Base-by-base conservation (phyloP, 169 alveolate species). In the Condylostoma magnum region DNA sequence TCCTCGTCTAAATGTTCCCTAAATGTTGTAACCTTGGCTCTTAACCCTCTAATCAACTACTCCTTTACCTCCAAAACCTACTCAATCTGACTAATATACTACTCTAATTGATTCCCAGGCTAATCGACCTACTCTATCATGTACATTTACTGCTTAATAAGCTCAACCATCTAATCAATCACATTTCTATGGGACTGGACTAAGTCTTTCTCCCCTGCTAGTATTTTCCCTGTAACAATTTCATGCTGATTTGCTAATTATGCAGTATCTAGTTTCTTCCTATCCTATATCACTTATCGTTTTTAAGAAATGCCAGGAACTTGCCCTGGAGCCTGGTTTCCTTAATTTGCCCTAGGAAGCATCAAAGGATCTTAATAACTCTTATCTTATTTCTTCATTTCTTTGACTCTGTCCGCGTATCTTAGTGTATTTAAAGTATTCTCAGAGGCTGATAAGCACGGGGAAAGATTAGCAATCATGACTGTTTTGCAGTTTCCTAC, bases 401-500 rank as follows among this genome's bases (percentile, higher is more conserved):
- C 96, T 73, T 91, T 91, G 1, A 91, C 95, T 80, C 96, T 77
- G 72, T 86, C 96, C 18, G 96, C 96, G 65, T 91, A 91, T 46
- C 96, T 52, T 28, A 91, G 79, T 15, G 96, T 87, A 55, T 91
- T 91, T 30, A 91, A 65, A 22, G 94, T 85, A 70, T 91, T 93
- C 67, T 91, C 96, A 69, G 98, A 94, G 58, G 97, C 93, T 18
- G 96, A 92, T 56, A 92, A 82, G 41, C 98, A 93, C 0, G 99
- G 99, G 6, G 99, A 95, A 38, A 97, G 91, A 77, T 96, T 97
- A 33, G 99, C 99, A 31, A 98, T 98, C 99, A 98, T 98, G 31
- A 97, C 95, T n/a, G 98, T 94, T 48, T 95, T 95, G 67, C 98
- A 93, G 80, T 98, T 95, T 0, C 99, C 99, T 18, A 96, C 94